phyloP scores from a whole-genome alignment of 2,329 filamentous ascomycete species.

The Apiospora phragmitis region DNA sequence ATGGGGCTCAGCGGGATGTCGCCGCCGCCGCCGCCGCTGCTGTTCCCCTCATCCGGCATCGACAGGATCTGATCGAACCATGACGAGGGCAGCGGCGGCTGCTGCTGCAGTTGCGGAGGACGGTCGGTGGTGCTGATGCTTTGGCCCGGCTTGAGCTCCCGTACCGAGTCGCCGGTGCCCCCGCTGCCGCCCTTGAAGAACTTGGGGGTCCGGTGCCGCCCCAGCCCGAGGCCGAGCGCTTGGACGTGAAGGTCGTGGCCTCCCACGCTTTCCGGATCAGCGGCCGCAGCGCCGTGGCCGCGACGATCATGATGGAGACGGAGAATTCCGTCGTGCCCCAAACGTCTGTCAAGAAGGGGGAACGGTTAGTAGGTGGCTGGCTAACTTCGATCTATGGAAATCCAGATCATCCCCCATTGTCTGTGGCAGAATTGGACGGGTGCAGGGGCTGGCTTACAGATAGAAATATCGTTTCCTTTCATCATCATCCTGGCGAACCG shows the following conservation, averaged over 20 bases:
- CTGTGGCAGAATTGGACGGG: neutral
- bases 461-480: slow-evolving; percentile 15
- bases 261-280: slow-evolving; percentile 9
- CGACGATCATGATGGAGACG: slow-evolving; percentile 16
- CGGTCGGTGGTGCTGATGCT: neutral
- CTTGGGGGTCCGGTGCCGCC: neutral
- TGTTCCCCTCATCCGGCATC: neutral
- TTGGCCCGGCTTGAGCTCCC: neutral
- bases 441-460: slow-evolving; percentile 6
- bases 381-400: no score
- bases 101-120: neutral
- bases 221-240: neutral
- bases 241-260: neutral
- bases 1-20: neutral
- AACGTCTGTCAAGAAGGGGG: slow-evolving; percentile 13
- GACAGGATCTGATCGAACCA: neutral
- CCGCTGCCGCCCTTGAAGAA: neutral
- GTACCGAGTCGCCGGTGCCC: neutral
- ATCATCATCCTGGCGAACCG: slow-evolving; percentile 16
- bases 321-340: slow-evolving; percentile 15
- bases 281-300: slow-evolving; percentile 15
- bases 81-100: neutral
- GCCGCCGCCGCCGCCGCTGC: neutral
- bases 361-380: neutral
- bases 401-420: no score